phyloP scores from a whole-genome alignment of 352 stramenopile species.

The Pythium brachiatum region DNA sequence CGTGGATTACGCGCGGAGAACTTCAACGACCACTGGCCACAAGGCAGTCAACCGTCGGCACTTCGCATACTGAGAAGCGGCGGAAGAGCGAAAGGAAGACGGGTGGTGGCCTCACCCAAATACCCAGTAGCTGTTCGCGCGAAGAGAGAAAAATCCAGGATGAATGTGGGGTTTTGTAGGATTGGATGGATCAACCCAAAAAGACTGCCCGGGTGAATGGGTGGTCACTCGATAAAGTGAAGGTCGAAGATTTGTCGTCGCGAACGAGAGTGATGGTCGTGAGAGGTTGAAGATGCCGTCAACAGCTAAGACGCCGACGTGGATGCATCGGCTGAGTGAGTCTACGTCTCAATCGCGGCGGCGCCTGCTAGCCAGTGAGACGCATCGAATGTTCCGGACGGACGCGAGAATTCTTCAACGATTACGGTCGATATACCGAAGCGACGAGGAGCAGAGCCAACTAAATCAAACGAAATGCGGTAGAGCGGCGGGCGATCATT shows the following conservation, averaged over 20 bases:
- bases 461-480: too few species aligned
- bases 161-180: not conserved
- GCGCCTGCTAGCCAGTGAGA: not conserved
- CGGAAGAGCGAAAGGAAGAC: too few species aligned
- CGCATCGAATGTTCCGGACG: not conserved
- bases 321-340: too few species aligned
- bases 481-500: too few species aligned
- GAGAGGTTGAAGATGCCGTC: conserved; percentile 14
- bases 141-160: not conserved
- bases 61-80: not conserved
- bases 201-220: not conserved
- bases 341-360: too few species aligned
- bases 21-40: conserved; percentile 2
- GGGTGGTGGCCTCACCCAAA: too few species aligned
- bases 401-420: not conserved
- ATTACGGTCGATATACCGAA: not conserved
- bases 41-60: conserved; percentile 1
- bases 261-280: not conserved
- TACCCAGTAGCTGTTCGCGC: not conserved
- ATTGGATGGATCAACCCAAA: not conserved
- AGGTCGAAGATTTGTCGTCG: conserved; percentile 1
- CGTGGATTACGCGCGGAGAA: not conserved
- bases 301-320: too few species aligned
- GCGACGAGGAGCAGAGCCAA: too few species aligned
- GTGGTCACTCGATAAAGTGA: conserved; percentile 12